phyloP scores from a whole-genome alignment of 495 filamentous ascomycete genomes.

The Tuber aestivum region DNA sequence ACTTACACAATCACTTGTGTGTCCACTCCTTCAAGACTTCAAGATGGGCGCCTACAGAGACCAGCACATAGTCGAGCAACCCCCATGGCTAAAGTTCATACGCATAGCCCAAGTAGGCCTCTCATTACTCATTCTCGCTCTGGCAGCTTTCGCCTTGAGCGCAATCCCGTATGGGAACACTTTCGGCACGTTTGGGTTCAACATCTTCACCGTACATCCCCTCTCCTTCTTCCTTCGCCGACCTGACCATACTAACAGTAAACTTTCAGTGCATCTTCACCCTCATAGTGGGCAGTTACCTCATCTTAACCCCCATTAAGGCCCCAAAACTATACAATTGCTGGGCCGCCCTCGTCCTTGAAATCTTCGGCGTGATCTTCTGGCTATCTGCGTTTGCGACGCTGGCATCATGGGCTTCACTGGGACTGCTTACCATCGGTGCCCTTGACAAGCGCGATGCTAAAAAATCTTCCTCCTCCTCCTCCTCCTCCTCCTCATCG shows the following conservation, averaged over 20 bases:
- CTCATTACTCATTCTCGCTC: slow-evolving; percentile 3
- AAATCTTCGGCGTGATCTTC: slow-evolving; percentile 20
- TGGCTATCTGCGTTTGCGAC: slow-evolving; percentile 21
- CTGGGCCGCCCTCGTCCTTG: slow-evolving; percentile 21
- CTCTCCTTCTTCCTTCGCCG: not conserved
- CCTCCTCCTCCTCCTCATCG: not conserved
- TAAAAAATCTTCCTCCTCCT: not conserved
- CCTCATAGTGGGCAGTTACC: slow-evolving; percentile 14
- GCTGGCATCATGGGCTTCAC: slow-evolving; percentile 12
- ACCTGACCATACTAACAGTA: not conserved
- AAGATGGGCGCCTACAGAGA: slow-evolving; percentile 8
- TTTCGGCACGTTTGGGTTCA: slow-evolving; percentile 23
- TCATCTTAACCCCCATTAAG: slow-evolving; percentile 12
- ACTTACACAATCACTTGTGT: not conserved
- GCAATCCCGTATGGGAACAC: slow-evolving; percentile 4
- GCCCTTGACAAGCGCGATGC: not conserved
- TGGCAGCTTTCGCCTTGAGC: slow-evolving; percentile 13
- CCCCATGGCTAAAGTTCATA: slow-evolving; percentile 17
- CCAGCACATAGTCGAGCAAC: slow-evolving; percentile 20
- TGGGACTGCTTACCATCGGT: not conserved
- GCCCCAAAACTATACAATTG: slow-evolving; percentile 16
- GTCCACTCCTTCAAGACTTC: not conserved
- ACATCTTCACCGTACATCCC: slow-evolving; percentile 19
- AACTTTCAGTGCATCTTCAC: slow-evolving; percentile 8
- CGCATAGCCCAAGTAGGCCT: slow-evolving; percentile 15